Evolutionary conservation across 1,284 basidiomycete species (phyloP).

Genomic region (Ceratobasidium sp.): DNA sequence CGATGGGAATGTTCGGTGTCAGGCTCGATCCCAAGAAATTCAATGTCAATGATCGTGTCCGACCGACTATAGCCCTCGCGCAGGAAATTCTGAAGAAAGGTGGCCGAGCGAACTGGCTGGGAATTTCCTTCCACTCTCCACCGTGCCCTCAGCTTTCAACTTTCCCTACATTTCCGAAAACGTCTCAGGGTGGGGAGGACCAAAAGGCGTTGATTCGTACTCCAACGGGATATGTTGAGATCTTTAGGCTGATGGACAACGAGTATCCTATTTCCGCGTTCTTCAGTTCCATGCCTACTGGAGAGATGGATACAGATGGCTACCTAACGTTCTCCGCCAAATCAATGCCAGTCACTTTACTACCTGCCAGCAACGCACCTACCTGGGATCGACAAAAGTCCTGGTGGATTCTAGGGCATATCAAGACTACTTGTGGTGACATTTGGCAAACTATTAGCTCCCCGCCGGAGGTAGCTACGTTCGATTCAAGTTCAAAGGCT

Average conservation of each 20-base stretch:
- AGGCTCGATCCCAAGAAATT: not conserved
- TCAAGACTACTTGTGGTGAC: not conserved
- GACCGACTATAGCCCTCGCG: constrained; percentile 6
- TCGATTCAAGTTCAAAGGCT: not conserved
- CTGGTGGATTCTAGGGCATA: not conserved
- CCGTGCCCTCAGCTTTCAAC: constrained; percentile 17
- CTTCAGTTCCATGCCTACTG: not conserved
- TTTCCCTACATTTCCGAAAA: constrained; percentile 5
- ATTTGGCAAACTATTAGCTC: not conserved
- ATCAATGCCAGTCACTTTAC: not conserved
- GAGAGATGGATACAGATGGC: constrained; percentile 5
- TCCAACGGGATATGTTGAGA: not conserved
- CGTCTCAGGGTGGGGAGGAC: not conserved
- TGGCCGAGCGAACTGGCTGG: constrained; percentile 16
- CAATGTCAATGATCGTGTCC: not conserved
- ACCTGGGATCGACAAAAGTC: not conserved
- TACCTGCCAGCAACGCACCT: not conserved
- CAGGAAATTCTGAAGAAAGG: constrained; percentile 4
- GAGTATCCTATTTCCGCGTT: constrained; percentile 5
- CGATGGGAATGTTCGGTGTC: constrained; percentile 23
- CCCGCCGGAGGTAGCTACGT: not conserved
- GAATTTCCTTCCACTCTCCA: not conserved
- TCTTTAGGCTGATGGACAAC: constrained; percentile 1
- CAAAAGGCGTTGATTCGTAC: not conserved
- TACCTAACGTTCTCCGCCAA: constrained; percentile 11